Evolutionary conservation across 495 filamentous ascomycete species (phyloP).

Genomic region (Massariosphaeria phaeospora): DNA sequence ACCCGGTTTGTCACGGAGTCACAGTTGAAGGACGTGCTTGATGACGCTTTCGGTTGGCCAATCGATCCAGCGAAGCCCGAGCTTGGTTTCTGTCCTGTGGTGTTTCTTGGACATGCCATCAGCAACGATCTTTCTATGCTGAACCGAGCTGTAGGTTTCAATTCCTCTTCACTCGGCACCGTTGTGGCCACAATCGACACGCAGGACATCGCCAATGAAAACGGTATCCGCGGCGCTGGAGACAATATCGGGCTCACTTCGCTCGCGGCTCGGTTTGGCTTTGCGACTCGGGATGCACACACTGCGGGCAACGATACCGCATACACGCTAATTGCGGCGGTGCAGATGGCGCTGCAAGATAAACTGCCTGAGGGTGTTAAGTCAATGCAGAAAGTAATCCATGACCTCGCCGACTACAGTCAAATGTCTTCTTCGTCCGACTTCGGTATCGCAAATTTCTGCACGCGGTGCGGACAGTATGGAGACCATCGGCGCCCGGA

Average conservation of each 20-base stretch:
- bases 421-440: not conserved
- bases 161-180: not conserved
- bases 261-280: not conserved
- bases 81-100: constrained; percentile 11
- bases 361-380: not conserved
- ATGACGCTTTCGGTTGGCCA: constrained; percentile 1
- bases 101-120: constrained; percentile 14
- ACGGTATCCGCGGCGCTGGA: not conserved
- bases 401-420: not conserved
- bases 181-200: constrained; percentile 11
- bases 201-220: not conserved
- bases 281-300: not conserved
- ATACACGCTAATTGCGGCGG: constrained; percentile 3
- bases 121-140: constrained; percentile 3
- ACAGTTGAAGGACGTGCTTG: not conserved
- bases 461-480: not conserved
- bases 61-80: constrained; percentile 1
- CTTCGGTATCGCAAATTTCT: not conserved
- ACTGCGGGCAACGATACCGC: constrained; percentile 14
- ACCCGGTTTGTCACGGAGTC: constrained; percentile 1
- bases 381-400: not conserved
- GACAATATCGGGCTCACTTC: not conserved
- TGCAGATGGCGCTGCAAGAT: not conserved
- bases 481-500: not conserved
- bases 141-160: not conserved